Percentiles rank a stretch among this genome's conserved stretches.
Conservation (phyloP, 2,329 filamentous ascomycete species). For the Aspergillus jensenii region DNA sequence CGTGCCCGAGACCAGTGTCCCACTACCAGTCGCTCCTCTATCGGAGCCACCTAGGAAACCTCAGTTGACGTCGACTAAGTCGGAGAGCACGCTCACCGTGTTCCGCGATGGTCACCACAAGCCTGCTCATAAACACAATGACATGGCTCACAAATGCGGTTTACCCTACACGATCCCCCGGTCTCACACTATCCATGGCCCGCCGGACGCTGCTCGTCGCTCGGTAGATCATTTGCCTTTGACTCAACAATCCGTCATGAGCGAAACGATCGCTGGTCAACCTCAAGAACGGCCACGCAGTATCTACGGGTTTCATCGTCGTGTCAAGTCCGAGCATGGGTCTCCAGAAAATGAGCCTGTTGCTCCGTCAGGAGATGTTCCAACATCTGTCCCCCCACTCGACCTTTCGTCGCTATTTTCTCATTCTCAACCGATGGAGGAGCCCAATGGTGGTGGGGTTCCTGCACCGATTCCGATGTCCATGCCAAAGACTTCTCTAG, state of each 20-base stretch:
- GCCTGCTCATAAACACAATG: conserved; percentile 64
- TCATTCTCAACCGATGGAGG: conserved; percentile 26
- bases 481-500: conserved; percentile 30
- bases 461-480: conserved; percentile 27
- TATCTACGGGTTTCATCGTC: conserved; percentile 34
- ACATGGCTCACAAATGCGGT: conserved; percentile 62
- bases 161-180: conserved; percentile 63
- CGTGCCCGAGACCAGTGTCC: conserved; percentile 48
- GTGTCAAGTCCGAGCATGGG: conserved; percentile 46
- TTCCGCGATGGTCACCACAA: conserved; percentile 66
- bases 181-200: conserved; percentile 50
- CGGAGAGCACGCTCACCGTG: conserved; percentile 59
- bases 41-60: conserved; percentile 54
- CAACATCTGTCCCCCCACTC: conserved; percentile 25
- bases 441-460: conserved; percentile 17
- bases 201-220: conserved; percentile 48
- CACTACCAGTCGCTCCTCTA: conserved; percentile 38
- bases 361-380: conserved; percentile 26
- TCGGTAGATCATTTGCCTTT: conserved; percentile 55
- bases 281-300: conserved; percentile 29
- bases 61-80: conserved; percentile 57
- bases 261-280: conserved; percentile 27
- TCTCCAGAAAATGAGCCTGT: conserved; percentile 44
- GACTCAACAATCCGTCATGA: conserved; percentile 31
- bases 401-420: conserved; percentile 35